Evolutionary conservation across 345 rosid species (phyloP), one percentile per base, ranked within the genome.

Genomic region (Kernera saxatilis): DNA sequence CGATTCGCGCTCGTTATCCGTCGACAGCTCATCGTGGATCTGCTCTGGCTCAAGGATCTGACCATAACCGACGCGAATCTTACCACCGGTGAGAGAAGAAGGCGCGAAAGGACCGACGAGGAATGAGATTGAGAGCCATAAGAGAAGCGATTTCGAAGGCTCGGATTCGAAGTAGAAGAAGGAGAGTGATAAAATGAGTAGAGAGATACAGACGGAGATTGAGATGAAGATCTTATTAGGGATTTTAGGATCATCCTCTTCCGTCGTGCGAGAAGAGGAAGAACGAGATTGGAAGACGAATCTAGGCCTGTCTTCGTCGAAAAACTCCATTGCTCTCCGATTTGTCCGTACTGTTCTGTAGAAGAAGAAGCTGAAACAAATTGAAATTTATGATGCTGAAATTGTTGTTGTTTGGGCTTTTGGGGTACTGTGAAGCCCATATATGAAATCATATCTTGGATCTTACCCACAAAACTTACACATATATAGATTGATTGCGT

Each of bases 301-400:
- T 75, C 91, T 81, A 21, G 94, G 97, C 59, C 89, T 84, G 76
- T 91, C 97, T 64, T 91, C 99, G 78, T 94, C 99, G 56, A 76
- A 58, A 60, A 88, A 94, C 85, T 94, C 99, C 97, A 94, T 93
- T 26, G 49, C 39, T 29, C 63, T 44, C 44, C 29, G 73, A 26
- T 67, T 21, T 21, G 27, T 29, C 3, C 9, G 12, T 67, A 30
- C 25, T 9, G 39, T 55, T 43, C 23, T 67, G 56, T 15, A 15
- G 33, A 51, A 41, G 33, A 51, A 41, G 57, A 51, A 68, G 44
- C 19, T 39, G 49, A 68, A 72, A 33, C 56, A 64, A 43, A 40
- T 19, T 14, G 61, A 26, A 46, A 48, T 45, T 14, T 56, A 43
- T 32, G 3, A 15, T 4, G 11, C 18, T 4, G 3, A 21, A 15